These are phyloP conservation scores for Aspergillus hancockii DNA, from an alignment of 495 filamentous ascomycete species.

Conservation along the genomic window DNA sequence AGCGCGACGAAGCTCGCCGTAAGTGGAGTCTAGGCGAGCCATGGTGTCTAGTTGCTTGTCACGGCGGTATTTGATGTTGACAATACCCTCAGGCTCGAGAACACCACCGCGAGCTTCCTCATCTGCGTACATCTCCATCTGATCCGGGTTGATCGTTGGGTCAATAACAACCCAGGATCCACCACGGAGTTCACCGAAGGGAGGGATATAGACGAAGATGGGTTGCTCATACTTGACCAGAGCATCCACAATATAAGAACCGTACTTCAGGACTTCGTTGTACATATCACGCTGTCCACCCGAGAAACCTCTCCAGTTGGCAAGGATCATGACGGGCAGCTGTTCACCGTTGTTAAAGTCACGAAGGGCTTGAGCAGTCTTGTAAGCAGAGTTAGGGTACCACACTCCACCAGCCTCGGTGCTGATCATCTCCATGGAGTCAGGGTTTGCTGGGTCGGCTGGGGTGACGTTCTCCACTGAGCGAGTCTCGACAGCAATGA, in stretches of 20 bases:
- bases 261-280: conserved; percentile 99
- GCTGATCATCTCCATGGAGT: conserved; percentile 91
- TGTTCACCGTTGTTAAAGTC: conserved; percentile 99
- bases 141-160: conserved; percentile 92
- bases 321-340: conserved; percentile 96
- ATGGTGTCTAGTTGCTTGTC: conserved; percentile 98
- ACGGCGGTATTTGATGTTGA: conserved; percentile 96
- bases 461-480: conserved; percentile 95
- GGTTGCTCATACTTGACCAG: conserved; percentile 98
- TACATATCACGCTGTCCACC: conserved; percentile 99
- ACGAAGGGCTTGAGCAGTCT: conserved; percentile 96
- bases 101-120: conserved; percentile 95
- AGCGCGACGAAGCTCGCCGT: conserved; percentile 78
- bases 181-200: conserved; percentile 94
- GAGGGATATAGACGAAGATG: conserved; percentile 97
- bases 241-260: conserved; percentile 97
- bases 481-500: conserved; percentile 95
- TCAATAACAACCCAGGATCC: conserved; percentile 99
- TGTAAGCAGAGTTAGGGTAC: conserved; percentile 99
- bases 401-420: conserved; percentile 97
- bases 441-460: conserved; percentile 97
- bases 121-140: conserved; percentile 99
- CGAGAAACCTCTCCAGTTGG: conserved; percentile 99
- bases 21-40: conserved; percentile 86
- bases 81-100: conserved; percentile 95